These are phyloP conservation scores for Penicillium antarcticum DNA, from an alignment of 495 filamentous ascomycete genomes.

Conservation along the genomic window DNA sequence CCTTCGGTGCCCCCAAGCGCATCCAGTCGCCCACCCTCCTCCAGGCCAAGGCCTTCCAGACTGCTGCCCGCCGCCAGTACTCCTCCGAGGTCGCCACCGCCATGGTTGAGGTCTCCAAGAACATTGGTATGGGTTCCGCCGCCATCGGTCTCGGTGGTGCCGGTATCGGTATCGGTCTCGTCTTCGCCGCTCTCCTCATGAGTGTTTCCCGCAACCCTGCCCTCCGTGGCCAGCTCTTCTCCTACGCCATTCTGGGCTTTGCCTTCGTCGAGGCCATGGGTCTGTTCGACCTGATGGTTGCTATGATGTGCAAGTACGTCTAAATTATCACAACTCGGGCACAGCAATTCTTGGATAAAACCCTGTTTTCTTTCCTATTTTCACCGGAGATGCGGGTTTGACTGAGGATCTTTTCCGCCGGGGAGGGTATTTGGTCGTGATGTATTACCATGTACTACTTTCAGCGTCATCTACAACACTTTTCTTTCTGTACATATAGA, in stretches of 20 bases:
- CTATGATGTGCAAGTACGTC: conserved; percentile 76
- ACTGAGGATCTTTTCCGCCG: conserved; percentile 23
- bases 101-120: conserved; percentile 85
- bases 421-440: conserved; percentile 36
- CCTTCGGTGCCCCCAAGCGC: conserved; percentile 62
- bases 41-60: conserved; percentile 60
- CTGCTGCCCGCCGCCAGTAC: conserved; percentile 63
- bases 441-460: conserved; percentile 42
- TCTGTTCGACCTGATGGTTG: conserved; percentile 92
- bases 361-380: conserved; percentile 6
- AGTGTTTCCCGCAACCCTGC: conserved; percentile 85
- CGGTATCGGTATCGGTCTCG: conserved; percentile 89
- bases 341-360: conserved; percentile 13
- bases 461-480: conserved; percentile 37
- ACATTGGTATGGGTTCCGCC: conserved; percentile 80
- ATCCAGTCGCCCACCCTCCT: conserved; percentile 58
- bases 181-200: conserved; percentile 82
- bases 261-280: conserved; percentile 92
- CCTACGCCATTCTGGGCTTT: conserved; percentile 90
- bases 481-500: conserved; percentile 48
- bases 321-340: conserved; percentile 26
- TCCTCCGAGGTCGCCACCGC: conserved; percentile 78
- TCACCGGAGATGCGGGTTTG: conserved; percentile 12
- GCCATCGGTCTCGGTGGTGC: conserved; percentile 88
- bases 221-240: conserved; percentile 87